Evolutionary conservation across 768 basidiomycete genomes (phyloP), one percentile per base, ranked within the genome.

Genomic region (Leccinellum luteum): DNA sequence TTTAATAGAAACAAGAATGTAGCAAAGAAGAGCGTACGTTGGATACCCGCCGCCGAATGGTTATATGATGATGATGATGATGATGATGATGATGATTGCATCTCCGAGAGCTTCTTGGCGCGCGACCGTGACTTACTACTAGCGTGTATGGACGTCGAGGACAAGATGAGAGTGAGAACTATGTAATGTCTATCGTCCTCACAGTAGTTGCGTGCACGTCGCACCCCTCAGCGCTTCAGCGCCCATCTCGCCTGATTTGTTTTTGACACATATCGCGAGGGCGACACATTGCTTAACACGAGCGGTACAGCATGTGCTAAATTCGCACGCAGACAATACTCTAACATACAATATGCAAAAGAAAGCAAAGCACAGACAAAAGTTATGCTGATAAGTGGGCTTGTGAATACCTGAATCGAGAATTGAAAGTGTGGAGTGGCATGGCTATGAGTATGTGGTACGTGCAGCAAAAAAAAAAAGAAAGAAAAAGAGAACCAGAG

Each of bases 261-360:
- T 48, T 47, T 28, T 48, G 25, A 27, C 30, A 43, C 41, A 43
- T 41, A n/a, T 19, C n/a, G n/a, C 38, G 25, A 25, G 25, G 25
- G 25, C 25, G n/a, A 41, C 38, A 41, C 62, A 49, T 49, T 35
- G 52, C 48, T 53, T 9, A 14, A 41, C 45, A 47, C 41, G 32
- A 55, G 9, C 19, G 19, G 57, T 55, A 69, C 65, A 60, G 61
- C 51, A 55, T 27, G 48, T 45, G 54, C 54, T 43, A 3, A 19
- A 38, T 53, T 54, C 50, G 53, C 61, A 56, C 50, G 52, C 61
- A 55, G 52, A 60, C 48, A 48, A 75, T 76, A 79, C 63, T 67
- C 69, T 73, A 77, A 64, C 68, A 72, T 82, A 82, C 79, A 82
- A 69, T 68, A 68, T 79, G 76, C 77, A 69, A 65, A 67, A 54